These are phyloP conservation scores for Penicillium coffeae DNA, from an alignment of 495 filamentous ascomycete genomes.

Conservation along the genomic window DNA sequence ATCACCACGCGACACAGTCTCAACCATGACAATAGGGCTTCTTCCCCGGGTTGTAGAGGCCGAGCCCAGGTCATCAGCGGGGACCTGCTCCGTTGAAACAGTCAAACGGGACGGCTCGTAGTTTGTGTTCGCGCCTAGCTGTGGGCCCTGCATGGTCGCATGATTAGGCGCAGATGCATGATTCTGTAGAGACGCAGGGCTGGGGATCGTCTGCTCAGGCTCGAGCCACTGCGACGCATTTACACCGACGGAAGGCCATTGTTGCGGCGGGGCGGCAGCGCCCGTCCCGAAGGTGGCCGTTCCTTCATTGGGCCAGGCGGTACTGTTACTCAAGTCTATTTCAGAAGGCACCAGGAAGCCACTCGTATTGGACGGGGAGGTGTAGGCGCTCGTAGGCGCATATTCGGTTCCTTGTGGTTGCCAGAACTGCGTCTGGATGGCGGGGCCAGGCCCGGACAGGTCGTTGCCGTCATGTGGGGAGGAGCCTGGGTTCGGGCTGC, in stretches of 20 bases:
- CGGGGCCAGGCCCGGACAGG: conserved; percentile 4
- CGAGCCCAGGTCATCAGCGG: conserved; percentile 10
- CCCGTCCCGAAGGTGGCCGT: background rate
- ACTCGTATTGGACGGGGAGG: conserved; percentile 8
- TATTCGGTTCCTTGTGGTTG: conserved; percentile 11
- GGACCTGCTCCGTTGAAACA: conserved; percentile 17
- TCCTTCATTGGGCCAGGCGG: background rate
- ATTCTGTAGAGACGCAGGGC: conserved; percentile 3
- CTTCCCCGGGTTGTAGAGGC: conserved; percentile 26
- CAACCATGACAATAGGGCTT: conserved; percentile 47
- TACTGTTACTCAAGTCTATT: conserved; percentile 13
- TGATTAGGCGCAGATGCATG: background rate
- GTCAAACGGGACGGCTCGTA: conserved; percentile 8
- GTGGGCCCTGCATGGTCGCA: background rate
- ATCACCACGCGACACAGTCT: conserved; percentile 45
- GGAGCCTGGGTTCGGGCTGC: conserved; percentile 17
- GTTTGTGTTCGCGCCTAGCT: background rate
- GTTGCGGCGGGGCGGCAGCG: background rate
- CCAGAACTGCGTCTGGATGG: conserved; percentile 14
- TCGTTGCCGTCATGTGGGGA: conserved; percentile 15
- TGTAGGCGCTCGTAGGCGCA: conserved; percentile 5
- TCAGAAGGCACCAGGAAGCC: conserved; percentile 15
- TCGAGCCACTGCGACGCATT: conserved; percentile 11
- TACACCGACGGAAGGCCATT: conserved; percentile 6
- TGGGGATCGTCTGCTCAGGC: conserved; percentile 12